These are phyloP conservation scores for Oenanthe javanica DNA, from an alignment of 140 eudicot genomes.

Conservation along the genomic window DNA sequence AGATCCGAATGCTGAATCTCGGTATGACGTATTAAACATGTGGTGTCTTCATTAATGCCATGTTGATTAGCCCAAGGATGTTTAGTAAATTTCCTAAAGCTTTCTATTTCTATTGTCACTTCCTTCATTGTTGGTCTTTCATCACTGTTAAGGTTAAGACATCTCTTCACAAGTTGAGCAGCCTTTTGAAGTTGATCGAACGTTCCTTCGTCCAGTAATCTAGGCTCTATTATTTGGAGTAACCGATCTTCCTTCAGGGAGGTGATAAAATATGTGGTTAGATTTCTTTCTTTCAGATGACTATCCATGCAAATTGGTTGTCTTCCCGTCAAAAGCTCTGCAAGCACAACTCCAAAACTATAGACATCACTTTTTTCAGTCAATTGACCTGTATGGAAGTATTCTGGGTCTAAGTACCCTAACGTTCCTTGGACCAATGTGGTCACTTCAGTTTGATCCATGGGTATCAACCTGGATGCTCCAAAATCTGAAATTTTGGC, in stretches of 20 bases:
- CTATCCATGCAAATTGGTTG: constrained; percentile 25
- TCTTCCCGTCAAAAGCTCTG: constrained; percentile 32
- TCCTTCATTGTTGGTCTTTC: constrained; percentile 47
- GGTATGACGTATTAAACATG: neutral
- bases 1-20: constrained; percentile 20
- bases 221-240: constrained; percentile 32
- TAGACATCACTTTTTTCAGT: constrained; percentile 55
- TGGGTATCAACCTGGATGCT: constrained; percentile 45
- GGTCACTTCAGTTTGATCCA: constrained; percentile 43
- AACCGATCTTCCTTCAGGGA: neutral
- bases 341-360: constrained; percentile 60
- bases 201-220: constrained; percentile 33
- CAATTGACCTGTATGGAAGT: constrained; percentile 38
- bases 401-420: constrained; percentile 53
- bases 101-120: constrained; percentile 33
- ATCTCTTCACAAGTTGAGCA: constrained; percentile 32
- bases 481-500: constrained; percentile 52
- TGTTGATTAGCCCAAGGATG: constrained; percentile 34
- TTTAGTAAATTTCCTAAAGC: constrained; percentile 28
- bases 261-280: neutral
- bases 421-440: constrained; percentile 50
- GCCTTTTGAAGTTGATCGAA: constrained; percentile 25
- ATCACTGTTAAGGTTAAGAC: constrained; percentile 17
- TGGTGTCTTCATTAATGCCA: constrained; percentile 23
- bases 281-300: constrained; percentile 20